Evolutionary conservation across 129 eudicot species (phyloP).

Genomic region (Kitagawia praeruptora): DNA sequence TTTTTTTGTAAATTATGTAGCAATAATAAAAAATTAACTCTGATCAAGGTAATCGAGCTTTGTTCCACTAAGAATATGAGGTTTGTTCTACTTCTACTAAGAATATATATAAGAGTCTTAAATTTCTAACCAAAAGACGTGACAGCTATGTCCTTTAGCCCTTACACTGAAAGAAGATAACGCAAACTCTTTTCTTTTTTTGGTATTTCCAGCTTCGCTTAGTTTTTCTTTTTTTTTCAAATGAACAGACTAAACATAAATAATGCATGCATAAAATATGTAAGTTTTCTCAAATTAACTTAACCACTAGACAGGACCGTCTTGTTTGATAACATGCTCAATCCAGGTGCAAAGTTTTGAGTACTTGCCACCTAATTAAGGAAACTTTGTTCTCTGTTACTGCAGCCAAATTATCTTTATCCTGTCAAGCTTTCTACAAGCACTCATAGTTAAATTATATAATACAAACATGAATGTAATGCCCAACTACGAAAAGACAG

Average conservation of each 20-base stretch:
- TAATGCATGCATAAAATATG: too few species aligned
- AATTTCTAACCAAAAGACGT: not conserved
- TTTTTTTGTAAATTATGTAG: not conserved
- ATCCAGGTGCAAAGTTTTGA: not conserved
- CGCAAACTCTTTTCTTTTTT: not conserved
- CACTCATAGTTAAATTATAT: not conserved
- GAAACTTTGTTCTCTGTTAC: not conserved
- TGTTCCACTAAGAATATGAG: not conserved
- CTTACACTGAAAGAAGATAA: not conserved
- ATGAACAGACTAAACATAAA: not conserved
- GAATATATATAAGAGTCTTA: not conserved
- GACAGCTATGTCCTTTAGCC: not conserved
- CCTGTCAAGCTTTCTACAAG: not conserved
- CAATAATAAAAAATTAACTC: too few species aligned
- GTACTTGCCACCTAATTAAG: not conserved
- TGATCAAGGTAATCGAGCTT: not conserved
- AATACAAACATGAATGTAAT: not conserved
- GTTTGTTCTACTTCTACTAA: too few species aligned
- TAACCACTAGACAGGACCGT: not conserved
- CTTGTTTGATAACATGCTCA: not conserved
- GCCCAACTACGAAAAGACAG: not conserved
- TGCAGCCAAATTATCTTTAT: not conserved
- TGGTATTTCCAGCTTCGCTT: not conserved
- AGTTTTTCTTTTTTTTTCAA: not conserved
- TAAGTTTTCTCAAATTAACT: not conserved